phyloP scores from a whole-genome alignment of 768 basidiomycete genomes.

The Ramaria rubella region DNA sequence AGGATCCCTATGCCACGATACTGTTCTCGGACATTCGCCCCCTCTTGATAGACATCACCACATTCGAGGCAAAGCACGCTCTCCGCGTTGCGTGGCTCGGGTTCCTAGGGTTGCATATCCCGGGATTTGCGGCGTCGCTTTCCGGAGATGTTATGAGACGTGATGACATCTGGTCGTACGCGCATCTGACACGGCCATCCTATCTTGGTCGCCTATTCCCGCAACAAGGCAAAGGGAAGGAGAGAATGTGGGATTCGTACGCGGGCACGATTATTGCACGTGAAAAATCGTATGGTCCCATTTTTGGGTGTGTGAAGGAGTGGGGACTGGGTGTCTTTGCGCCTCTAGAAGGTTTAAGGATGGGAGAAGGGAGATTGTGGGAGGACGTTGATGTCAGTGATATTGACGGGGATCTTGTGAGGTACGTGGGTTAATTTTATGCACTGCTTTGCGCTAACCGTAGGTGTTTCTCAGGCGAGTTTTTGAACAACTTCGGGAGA shows the following conservation, averaged over 20 bases:
- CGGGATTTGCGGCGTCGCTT: conserved; percentile 49
- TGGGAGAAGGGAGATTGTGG: conserved; percentile 39
- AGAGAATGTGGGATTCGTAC: conserved; percentile 38
- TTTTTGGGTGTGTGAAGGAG: conserved; percentile 61
- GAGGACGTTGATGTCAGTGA: conserved; percentile 41
- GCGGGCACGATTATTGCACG: conserved; percentile 63
- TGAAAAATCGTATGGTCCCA: conserved; percentile 52
- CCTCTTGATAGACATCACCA: conserved; percentile 39
- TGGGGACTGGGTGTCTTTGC: conserved; percentile 53
- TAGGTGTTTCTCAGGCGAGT: conserved; percentile 32
- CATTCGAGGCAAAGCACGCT: conserved; percentile 39
- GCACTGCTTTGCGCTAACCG: background rate
- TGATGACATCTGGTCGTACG: conserved; percentile 64
- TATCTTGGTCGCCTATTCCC: conserved; percentile 53
- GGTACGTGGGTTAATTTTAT: conserved; percentile 10
- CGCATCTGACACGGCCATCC: conserved; percentile 37
- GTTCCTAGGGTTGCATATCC: conserved; percentile 62
- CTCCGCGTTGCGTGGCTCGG: conserved; percentile 69
- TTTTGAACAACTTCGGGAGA: conserved; percentile 50
- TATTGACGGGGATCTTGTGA: conserved; percentile 43
- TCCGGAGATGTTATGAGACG: conserved; percentile 25
- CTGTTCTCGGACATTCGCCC: conserved; percentile 67
- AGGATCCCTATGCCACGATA: conserved; percentile 69
- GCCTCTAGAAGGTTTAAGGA: conserved; percentile 45
- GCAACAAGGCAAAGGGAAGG: conserved; percentile 21